A percentile compares a stretch with the other conserved stretches of the same genome.
Evolutionary conservation across 495 filamentous ascomycete genomes (phyloP).

Genomic region (Penicillium manginii): DNA sequence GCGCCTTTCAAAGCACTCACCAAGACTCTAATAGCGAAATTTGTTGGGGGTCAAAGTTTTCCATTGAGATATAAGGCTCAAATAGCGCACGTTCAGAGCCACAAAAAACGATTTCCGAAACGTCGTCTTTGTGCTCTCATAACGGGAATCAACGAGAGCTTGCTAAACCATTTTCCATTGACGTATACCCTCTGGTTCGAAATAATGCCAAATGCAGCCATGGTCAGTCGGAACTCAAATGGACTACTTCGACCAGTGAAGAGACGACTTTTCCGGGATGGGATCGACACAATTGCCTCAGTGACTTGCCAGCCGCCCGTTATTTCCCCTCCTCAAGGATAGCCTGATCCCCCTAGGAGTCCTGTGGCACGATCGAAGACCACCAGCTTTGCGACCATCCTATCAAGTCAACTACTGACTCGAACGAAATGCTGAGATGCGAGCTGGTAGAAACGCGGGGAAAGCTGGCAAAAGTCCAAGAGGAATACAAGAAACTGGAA

Average conservation of each 20-base stretch:
- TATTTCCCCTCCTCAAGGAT: not conserved
- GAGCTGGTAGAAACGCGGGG: not conserved
- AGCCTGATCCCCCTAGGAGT: not conserved
- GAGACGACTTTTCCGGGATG: not conserved
- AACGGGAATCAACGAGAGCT: not conserved
- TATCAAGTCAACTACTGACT: not conserved
- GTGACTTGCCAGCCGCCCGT: not conserved
- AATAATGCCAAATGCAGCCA: not conserved
- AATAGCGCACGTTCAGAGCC: not conserved
- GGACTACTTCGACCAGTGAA: not conserved
- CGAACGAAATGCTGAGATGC: slow-evolving; percentile 2
- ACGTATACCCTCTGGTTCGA: not conserved
- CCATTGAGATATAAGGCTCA: not conserved
- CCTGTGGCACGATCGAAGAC: slow-evolving; percentile 5
- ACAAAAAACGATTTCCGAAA: not conserved
- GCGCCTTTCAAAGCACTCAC: not conserved
- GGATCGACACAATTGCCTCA: not conserved
- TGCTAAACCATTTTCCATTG: not conserved
- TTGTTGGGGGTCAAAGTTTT: not conserved
- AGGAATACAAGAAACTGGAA: not conserved
- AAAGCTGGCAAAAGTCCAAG: not conserved
- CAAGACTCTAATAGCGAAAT: not conserved
- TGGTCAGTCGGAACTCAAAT: not conserved
- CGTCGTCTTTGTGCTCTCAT: not conserved
- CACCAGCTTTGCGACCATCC: slow-evolving; percentile 8